Percentiles rank a stretch among this genome's conserved stretches.
These are phyloP conservation scores for Kwoniella mangroviensis DNA, from an alignment of 768 basidiomycete species.

Conservation along the genomic window DNA sequence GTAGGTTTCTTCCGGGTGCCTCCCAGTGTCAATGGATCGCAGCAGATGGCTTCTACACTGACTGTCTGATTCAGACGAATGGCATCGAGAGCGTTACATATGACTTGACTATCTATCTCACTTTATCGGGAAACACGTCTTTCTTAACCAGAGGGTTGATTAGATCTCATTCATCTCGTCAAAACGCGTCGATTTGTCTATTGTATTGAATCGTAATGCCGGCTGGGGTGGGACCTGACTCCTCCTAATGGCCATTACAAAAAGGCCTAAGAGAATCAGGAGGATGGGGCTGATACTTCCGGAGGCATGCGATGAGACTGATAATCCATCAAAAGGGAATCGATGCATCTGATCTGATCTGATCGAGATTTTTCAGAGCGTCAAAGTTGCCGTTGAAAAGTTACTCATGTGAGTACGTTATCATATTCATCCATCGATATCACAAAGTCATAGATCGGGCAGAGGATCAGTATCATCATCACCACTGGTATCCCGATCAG, in stretches of 20 bases:
- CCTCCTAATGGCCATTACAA: neutral
- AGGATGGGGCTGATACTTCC: neutral
- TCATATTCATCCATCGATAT: neutral
- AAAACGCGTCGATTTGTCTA: neutral
- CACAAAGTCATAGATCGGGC: no score
- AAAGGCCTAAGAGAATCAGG: neutral
- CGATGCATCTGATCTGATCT: neutral
- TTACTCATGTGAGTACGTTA: neutral
- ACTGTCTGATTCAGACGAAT: no score
- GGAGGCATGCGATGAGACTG: no score
- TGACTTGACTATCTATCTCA: no score
- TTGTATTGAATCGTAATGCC: slow-evolving; percentile 4
- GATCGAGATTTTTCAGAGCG: neutral
- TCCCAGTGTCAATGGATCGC: no score
- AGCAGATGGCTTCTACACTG: no score
- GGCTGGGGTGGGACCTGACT: neutral
- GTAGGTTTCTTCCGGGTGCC: neutral
- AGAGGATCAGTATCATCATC: no score
- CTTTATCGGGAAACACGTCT: neutral
- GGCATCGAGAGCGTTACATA: no score
- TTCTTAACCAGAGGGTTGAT: neutral
- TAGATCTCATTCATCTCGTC: neutral
- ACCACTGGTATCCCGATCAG: no score
- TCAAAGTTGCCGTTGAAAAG: neutral
- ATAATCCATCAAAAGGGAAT: neutral